Conservation (phyloP, 306 rosid genomes). For the Acacia crassicarpa region DNA sequence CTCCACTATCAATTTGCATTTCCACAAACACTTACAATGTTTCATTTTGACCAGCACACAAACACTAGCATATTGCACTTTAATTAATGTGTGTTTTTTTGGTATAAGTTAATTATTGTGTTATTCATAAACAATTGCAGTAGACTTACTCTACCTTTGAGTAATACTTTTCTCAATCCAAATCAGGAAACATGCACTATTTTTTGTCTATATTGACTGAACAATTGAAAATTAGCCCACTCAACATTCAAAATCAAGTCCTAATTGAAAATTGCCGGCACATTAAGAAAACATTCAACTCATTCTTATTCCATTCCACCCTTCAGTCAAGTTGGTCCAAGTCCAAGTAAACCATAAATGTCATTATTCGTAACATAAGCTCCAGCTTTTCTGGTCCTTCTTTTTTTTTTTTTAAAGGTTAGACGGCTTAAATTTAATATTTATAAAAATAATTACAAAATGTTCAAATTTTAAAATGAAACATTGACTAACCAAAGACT, state of each 20-base stretch:
- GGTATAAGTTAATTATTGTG: no score
- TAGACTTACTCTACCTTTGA: not conserved
- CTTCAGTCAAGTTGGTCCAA: not conserved
- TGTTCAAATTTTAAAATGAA: no score
- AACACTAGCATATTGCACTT: not conserved
- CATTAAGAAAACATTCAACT: not conserved
- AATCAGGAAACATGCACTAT: not conserved
- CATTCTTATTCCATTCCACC: not conserved
- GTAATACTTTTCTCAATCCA: not conserved
- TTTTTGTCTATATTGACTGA: no score
- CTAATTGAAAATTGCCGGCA: not conserved
- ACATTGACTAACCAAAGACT: not conserved
- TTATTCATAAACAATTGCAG: not conserved
- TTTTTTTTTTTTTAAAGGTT: not conserved
- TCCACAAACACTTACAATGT: not conserved
- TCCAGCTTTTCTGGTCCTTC: no score
- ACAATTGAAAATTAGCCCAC: not conserved
- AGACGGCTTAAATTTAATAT: not conserved
- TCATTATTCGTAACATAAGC: not conserved
- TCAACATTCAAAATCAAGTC: not conserved
- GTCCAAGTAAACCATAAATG: not conserved
- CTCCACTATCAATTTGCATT: not conserved
- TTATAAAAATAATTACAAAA: not conserved
- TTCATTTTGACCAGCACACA: no score
- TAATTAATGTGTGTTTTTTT: no score